Evolutionary conservation across 2,329 filamentous ascomycete species (phyloP).

Genomic region (Magnaporthiopsis poae): DNA sequence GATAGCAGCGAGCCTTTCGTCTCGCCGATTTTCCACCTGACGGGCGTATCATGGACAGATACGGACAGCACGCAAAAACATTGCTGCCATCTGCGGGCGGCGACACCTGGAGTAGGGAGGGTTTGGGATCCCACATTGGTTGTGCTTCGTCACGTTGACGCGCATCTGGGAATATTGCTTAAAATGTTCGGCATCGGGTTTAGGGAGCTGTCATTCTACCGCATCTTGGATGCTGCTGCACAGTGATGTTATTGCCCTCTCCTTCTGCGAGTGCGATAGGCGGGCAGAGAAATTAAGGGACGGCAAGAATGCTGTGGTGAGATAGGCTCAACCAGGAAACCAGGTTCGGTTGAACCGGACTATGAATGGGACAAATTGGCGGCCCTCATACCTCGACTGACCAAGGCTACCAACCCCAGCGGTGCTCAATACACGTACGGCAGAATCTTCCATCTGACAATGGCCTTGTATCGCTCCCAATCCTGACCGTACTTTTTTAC

Average conservation of each 20-base stretch:
- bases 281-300: background rate
- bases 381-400: background rate
- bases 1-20: background rate
- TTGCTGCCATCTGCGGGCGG: background rate
- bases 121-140: too few relatives aligned
- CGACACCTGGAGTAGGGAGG: too few relatives aligned
- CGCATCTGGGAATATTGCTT: too few relatives aligned
- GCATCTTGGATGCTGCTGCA: background rate
- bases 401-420: too few relatives aligned
- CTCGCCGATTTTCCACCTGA: background rate
- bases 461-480: background rate
- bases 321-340: background rate
- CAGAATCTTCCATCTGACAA: background rate
- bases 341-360: background rate
- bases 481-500: background rate
- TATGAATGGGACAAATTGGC: background rate
- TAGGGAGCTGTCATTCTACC: too few relatives aligned
- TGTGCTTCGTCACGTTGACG: too few relatives aligned
- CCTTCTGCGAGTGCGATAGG: background rate
- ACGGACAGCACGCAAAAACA: background rate
- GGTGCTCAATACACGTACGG: constrained; percentile 1
- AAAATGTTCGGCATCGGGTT: too few relatives aligned
- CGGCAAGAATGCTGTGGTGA: background rate
- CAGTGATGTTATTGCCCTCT: background rate
- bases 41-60: background rate